Evolutionary conservation across 31 red algal species (phyloP).

Genomic region (Porphyra umbilicalis): DNA sequence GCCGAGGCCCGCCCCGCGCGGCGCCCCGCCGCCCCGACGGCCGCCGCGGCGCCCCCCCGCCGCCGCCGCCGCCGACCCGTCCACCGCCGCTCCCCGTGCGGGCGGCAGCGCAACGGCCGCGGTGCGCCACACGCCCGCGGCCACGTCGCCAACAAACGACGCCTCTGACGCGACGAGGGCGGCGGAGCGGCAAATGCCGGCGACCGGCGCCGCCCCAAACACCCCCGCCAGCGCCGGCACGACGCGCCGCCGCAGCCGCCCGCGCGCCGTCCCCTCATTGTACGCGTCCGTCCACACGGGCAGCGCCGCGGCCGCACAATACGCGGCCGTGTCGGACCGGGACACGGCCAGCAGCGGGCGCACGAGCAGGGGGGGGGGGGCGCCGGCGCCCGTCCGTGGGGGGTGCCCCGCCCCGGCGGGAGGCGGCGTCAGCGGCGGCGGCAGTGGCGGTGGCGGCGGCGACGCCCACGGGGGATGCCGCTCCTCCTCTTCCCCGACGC

Average conservation of each 20-base stretch:
- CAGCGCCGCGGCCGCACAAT: slow-evolving; percentile 37
- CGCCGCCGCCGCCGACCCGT: not conserved
- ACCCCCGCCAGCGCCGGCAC: slow-evolving; percentile 18
- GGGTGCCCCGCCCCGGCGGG: too few species aligned
- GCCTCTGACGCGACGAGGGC: not conserved
- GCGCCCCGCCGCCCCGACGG: not conserved
- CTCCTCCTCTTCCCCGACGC: not conserved
- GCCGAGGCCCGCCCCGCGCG: not conserved
- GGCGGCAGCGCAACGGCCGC: not conserved
- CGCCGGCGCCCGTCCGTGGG: too few species aligned
- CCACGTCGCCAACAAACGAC: not conserved
- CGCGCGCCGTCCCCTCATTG: slow-evolving; percentile 33
- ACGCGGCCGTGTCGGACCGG: slow-evolving; percentile 33
- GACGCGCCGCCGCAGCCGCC: slow-evolving; percentile 22
- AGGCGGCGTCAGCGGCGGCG: not conserved
- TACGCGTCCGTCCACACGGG: slow-evolving; percentile 49
- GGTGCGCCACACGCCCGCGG: not conserved
- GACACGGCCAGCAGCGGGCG: slow-evolving; percentile 46
- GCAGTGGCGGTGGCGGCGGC: not conserved
- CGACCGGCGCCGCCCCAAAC: not conserved
- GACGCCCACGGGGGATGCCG: not conserved
- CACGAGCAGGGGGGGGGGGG: slow-evolving; percentile 6
- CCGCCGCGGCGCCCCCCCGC: too few species aligned
- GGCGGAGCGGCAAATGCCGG: not conserved
- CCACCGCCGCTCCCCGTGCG: not conserved